These are phyloP conservation scores for Alternaria longipes DNA, from an alignment of 2,329 filamentous ascomycete species.

Conservation along the genomic window DNA sequence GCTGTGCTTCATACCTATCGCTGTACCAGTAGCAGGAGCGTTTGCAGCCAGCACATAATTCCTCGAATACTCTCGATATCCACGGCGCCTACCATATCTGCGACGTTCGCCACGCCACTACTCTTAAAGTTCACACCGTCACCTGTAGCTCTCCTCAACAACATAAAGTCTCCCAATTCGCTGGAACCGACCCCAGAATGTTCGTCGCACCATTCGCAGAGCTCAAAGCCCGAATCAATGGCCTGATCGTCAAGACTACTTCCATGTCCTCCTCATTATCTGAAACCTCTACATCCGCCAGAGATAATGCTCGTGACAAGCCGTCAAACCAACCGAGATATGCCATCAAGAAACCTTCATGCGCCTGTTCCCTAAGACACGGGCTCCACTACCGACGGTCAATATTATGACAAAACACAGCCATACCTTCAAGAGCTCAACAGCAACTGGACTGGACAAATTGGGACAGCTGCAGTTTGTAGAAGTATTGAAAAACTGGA, in stretches of 20 bases:
- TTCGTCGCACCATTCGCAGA: neutral
- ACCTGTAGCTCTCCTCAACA: neutral
- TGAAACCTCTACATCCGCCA: neutral
- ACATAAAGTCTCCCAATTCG: neutral
- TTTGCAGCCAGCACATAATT: neutral
- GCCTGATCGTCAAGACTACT: neutral
- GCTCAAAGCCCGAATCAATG: neutral
- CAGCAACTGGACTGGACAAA: constrained; percentile 9
- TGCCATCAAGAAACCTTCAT: neutral
- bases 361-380: constrained; percentile 1
- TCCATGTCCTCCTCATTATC: neutral
- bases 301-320: neutral
- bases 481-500: neutral
- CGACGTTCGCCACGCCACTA: neutral
- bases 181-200: neutral
- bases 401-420: constrained; percentile 3
- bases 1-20: neutral
- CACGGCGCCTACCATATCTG: neutral
- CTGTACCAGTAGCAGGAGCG: neutral
- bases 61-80: neutral
- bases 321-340: neutral
- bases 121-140: neutral
- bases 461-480: constrained; percentile 12
- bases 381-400: neutral
- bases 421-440: constrained; percentile 9